Conservation (phyloP, 129 eudicot genomes). For the Lactuca sativa region DNA sequence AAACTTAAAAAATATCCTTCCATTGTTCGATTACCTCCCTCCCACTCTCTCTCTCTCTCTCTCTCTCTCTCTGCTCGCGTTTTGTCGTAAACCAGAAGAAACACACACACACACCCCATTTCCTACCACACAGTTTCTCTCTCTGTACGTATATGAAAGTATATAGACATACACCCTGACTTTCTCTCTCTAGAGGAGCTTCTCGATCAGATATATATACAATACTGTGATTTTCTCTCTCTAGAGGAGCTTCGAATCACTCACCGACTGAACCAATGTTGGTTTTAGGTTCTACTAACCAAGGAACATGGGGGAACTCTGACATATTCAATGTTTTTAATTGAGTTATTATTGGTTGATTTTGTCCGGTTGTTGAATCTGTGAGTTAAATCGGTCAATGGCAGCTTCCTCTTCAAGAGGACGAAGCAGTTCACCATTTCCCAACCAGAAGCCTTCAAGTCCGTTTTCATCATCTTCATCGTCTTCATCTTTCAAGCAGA, state of each 20-base stretch:
- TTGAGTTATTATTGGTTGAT: conserved; percentile 11
- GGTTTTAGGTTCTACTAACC: conserved; percentile 17
- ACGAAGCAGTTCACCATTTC: conserved; percentile 73
- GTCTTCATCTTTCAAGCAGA: conserved; percentile 63
- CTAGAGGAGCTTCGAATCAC: conserved; percentile 25
- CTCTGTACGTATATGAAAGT: conserved; percentile 29
- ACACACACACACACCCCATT: conserved; percentile 22
- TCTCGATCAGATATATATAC: not conserved
- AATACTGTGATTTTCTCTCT: conserved; percentile 1
- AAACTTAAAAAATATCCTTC: conserved; percentile 9
- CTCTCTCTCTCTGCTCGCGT: conserved; percentile 37
- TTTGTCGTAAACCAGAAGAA: conserved; percentile 44
- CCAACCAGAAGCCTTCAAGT: conserved; percentile 60
- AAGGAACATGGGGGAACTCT: conserved; percentile 35
- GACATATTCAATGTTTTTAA: conserved; percentile 23
- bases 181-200: conserved; percentile 5
- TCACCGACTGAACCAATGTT: conserved; percentile 26
- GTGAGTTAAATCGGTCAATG: conserved; percentile 51
- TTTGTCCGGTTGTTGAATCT: conserved; percentile 29
- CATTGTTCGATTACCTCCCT: conserved; percentile 44
- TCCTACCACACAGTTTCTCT: conserved; percentile 30
- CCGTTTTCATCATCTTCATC: conserved; percentile 88
- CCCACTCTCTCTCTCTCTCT: conserved; percentile 25
- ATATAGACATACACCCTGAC: conserved; percentile 6
- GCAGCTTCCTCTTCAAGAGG: conserved; percentile 83